A percentile compares a stretch with the other conserved stretches of the same genome.
phyloP scores from a whole-genome alignment of 306 rosid species.

The Dalbergia cultrata region DNA sequence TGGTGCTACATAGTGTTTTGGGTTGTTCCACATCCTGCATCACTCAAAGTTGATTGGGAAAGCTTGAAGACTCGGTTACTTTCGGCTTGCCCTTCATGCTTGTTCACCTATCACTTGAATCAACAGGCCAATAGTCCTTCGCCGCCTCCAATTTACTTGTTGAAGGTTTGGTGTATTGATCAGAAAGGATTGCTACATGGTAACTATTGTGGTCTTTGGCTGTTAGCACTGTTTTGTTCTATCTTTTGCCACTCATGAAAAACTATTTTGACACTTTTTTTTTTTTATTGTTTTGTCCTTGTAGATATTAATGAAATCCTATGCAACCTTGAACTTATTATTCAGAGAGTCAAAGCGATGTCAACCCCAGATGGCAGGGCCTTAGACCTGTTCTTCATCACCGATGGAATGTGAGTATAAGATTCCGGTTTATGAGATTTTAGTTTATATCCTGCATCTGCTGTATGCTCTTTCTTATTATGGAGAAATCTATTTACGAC shows the following conservation, averaged over 20 bases:
- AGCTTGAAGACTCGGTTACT: constrained; percentile 70
- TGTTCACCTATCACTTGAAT: constrained; percentile 60
- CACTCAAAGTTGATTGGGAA: constrained; percentile 73
- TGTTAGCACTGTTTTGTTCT: constrained; percentile 2
- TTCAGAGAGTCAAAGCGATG: constrained; percentile 89
- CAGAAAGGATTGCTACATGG: constrained; percentile 82
- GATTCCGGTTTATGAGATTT: constrained; percentile 39
- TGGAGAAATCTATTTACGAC: background rate
- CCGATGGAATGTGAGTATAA: constrained; percentile 76
- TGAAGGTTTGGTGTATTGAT: constrained; percentile 77
- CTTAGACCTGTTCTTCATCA: constrained; percentile 81
- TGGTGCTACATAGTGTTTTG: constrained; percentile 86
- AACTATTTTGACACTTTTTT: constrained; percentile 32
- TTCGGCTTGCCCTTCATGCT: constrained; percentile 74
- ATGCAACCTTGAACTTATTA: constrained; percentile 77
- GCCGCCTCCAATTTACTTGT: constrained; percentile 63
- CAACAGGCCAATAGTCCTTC: constrained; percentile 51
- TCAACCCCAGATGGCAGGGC: constrained; percentile 93
- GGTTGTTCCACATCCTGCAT: constrained; percentile 66
- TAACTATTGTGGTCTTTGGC: constrained; percentile 25
- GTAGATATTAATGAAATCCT: constrained; percentile 80
- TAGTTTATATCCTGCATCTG: constrained; percentile 26
- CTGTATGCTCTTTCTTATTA: constrained; percentile 23
- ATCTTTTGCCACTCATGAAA: constrained; percentile 8
- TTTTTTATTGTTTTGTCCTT: background rate